Evolutionary conservation across 306 rosid species (phyloP), one percentile per base, ranked within the genome.

Genomic region (Sesbania bispinosa): DNA sequence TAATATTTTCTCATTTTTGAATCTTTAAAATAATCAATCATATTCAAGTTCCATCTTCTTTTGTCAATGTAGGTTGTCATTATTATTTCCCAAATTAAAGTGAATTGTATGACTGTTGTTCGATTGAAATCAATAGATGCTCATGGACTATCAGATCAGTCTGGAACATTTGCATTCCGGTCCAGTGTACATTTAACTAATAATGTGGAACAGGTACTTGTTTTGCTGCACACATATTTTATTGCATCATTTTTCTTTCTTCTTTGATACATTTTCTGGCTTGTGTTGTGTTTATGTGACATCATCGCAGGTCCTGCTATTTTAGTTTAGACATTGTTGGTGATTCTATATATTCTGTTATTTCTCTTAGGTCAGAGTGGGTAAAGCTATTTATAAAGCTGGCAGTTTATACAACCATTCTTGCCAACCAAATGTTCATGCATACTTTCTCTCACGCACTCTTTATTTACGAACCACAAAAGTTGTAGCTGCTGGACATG

Each of bases 361-460:
- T 76, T 76, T 67, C 67, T 86, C 58, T 69, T 43, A 92, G 96
- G 87, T 88, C 74, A 85, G 82, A 82, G 95, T 86, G 80, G 98
- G 96, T 30, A 90, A 92, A 69, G 96, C 95, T 83, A 88, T 92
- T 73, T 92, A 92, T 76, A 81, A 63, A 82, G 63, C 77, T 11
- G 96, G 95, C 39, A 92, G 98, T 83, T 77, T 85, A 74, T 89
- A 89, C 82, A 92, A 92, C 88, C 98, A 92, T 81, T 89, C 98
- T 50, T 89, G 98, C 80, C 82, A 67, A 69, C 98, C 98, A 72
- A 92, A 92, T 46, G 45, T 85, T 67, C 89, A 85, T 85, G 96
- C 90, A 5, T 92, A 89, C 82, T 92, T 89, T 81, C 77, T 88
- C 73, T 84, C 92, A 33, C 96, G 92, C 53, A 76, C 92, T 15